Evolutionary conservation across 768 basidiomycete species (phyloP).

Genomic region (Crepidotus variabilis): DNA sequence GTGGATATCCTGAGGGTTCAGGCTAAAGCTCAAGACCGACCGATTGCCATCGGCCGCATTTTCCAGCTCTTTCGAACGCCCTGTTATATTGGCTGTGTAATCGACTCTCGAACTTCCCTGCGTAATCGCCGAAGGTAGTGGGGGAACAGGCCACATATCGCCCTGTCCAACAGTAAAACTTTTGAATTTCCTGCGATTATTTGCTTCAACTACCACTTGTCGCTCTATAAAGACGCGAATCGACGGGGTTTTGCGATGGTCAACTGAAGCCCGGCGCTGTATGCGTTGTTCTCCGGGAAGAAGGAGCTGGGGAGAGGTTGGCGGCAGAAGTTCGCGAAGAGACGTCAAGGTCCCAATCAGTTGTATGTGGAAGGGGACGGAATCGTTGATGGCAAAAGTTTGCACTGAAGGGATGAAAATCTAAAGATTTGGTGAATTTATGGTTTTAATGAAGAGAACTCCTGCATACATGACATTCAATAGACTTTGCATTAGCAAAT

Average conservation of each 20-base stretch:
- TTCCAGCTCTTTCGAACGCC: not conserved
- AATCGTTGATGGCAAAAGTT: constrained; percentile 43
- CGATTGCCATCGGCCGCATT: constrained; percentile 1
- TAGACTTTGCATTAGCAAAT: constrained; percentile 27
- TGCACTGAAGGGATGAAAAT: constrained; percentile 43
- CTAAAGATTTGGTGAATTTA: constrained; percentile 5
- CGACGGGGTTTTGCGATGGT: not conserved
- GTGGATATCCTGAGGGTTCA: not conserved
- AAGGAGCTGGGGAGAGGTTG: constrained; percentile 10
- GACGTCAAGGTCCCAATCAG: constrained; percentile 41
- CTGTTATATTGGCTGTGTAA: not conserved
- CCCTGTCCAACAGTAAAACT: constrained; percentile 41
- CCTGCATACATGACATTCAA: constrained; percentile 49
- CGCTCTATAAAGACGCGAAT: constrained; percentile 48
- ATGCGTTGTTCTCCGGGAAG: not conserved
- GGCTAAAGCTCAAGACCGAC: not conserved
- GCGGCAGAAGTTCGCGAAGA: constrained; percentile 38
- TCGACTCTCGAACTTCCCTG: constrained; percentile 10
- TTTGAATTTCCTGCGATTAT: constrained; percentile 32
- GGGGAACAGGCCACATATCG: constrained; percentile 34
- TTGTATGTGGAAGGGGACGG: constrained; percentile 58
- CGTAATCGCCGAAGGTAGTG: constrained; percentile 12
- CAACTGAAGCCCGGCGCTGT: not conserved
- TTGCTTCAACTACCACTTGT: constrained; percentile 37
- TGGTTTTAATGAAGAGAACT: not conserved